phyloP scores from a whole-genome alignment of 306 rosid genomes.

The apple (Malus domestica) region DNA sequence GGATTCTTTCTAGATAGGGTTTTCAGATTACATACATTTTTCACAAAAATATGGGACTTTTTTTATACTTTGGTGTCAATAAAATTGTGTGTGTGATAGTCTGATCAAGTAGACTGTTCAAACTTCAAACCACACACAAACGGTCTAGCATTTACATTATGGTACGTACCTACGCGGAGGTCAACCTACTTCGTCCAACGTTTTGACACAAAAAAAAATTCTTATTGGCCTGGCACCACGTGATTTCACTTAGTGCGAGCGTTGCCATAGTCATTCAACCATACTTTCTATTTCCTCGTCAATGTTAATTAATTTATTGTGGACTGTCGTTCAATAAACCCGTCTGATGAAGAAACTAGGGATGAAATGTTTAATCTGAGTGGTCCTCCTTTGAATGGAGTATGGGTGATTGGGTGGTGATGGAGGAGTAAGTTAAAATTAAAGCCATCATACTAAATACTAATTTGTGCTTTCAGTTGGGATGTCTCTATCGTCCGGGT shows the following conservation, averaged over 20 bases:
- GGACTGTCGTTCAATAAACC: background rate
- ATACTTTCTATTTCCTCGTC: background rate
- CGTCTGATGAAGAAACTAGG: no score
- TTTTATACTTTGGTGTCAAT: background rate
- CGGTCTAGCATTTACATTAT: no score
- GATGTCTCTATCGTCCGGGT: background rate
- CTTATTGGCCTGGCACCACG: rapidly evolving
- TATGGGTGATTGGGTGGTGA: background rate
- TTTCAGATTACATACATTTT: no score
- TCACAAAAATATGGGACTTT: no score
- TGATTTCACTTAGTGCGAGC: rapidly evolving
- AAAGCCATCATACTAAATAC: background rate
- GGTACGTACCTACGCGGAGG: no score
- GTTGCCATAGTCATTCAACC: background rate
- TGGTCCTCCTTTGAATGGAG: background rate
- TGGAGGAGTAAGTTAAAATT: background rate
- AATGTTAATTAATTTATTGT: background rate
- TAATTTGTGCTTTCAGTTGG: background rate
- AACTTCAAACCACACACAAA: no score
- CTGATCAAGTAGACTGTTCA: no score
- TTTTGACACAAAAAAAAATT: no score
- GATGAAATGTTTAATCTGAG: background rate
- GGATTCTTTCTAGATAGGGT: background rate
- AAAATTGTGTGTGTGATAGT: no score
- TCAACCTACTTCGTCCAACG: no score